Base-by-base conservation (phyloP, 805 yeast species). In the Cyberlindnera americana region DNA sequence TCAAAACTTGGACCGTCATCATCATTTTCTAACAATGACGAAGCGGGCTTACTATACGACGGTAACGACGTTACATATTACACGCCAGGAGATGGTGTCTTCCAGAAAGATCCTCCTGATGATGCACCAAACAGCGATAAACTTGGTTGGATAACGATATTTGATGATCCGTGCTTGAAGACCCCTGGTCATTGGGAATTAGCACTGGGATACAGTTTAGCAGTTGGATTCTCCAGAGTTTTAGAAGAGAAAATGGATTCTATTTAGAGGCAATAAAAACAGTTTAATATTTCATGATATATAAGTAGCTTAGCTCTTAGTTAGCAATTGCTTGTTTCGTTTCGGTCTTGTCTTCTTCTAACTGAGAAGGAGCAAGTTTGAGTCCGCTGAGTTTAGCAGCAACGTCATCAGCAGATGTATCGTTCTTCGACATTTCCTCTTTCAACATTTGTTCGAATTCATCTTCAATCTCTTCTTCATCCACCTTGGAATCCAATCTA, bases 91-190 rank as follows among this genome's bases (percentile, higher is more conserved):
- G 85, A 79, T 57, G 85, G 85, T 2, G 60, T 78, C 5, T 59
- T 64, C 24, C 64, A 60, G 35, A 41, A 39, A 44, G 66, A 67
- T 38, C 79, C 83, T 0, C 63, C 63, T 12, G 86, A 80, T 55
- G 86, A 80, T 55, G 64, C 73, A 4, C 84, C 85, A 0, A 76
- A 73, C 53, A 77, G 74, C 34, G 69, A 64, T 40, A 80, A 78
- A 50, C 47, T 78, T 24, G 86, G 86, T 0, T 81, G 86, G 86
- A 57, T 80, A 3, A 78, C 85, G 0, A 61, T 80, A 2, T 78
- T 72, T 48, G 82, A 79, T 18, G 74, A 74, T 31, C 17, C 6
- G 6, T 21, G 61, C 6, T 57, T 64, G 46, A 54, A 42, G 38
- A 56, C 45, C 17, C 43, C 56, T 2, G 81, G 81, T 0, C 67